phyloP scores from a whole-genome alignment of 148 eudicot species.

The Fagopyrum esculentum region DNA sequence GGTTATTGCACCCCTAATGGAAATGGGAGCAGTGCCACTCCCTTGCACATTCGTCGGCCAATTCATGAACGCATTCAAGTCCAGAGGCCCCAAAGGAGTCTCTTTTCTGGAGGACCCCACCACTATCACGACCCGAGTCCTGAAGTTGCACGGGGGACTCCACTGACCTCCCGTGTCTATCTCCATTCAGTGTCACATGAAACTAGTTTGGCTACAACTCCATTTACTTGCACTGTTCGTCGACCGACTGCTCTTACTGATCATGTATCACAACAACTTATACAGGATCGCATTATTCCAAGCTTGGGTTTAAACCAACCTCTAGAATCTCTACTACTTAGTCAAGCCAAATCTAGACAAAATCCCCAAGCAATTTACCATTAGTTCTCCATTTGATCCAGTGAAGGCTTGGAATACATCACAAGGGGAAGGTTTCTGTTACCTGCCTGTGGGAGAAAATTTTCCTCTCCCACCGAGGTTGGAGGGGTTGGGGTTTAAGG shows the following conservation, averaged over 20 bases:
- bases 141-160: slow-evolving; percentile 27
- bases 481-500: background rate
- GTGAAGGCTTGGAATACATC: background rate
- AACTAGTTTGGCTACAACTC: slow-evolving; percentile 22
- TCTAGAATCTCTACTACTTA: slow-evolving; percentile 6
- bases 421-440: background rate
- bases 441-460: background rate
- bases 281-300: slow-evolving; percentile 25
- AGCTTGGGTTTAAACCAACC: slow-evolving; percentile 3
- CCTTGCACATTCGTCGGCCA: slow-evolving; percentile 17
- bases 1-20: slow-evolving; percentile 45
- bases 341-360: slow-evolving; percentile 2
- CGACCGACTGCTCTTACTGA: slow-evolving; percentile 29
- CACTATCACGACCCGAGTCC: slow-evolving; percentile 27
- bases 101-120: background rate
- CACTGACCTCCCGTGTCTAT: slow-evolving; percentile 26
- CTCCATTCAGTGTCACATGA: slow-evolving; percentile 21
- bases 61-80: slow-evolving; percentile 5
- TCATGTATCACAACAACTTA: slow-evolving; percentile 39
- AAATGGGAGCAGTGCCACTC: slow-evolving; percentile 27
- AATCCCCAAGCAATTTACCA: background rate
- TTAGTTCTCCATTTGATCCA: background rate
- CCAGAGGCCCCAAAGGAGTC: slow-evolving; percentile 6
- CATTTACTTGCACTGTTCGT: slow-evolving; percentile 15
- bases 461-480: background rate